phyloP scores from a whole-genome alignment of 2,329 filamentous ascomycete species.

The Ophiobolus disseminans region DNA sequence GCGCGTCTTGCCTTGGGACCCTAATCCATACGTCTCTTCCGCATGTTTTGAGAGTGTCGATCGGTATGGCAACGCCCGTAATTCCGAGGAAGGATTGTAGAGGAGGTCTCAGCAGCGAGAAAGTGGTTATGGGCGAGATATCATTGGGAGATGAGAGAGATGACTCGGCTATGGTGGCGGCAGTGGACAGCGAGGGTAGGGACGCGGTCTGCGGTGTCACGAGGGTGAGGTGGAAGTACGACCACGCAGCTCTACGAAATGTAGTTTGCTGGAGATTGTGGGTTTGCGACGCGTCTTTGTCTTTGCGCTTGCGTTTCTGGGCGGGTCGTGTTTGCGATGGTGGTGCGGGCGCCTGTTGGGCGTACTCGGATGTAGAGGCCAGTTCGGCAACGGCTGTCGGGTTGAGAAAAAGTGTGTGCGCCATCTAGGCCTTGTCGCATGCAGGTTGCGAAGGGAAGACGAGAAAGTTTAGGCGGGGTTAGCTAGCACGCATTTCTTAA shows the following conservation, averaged over 20 bases:
- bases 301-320: conserved; percentile 23
- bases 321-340: not conserved
- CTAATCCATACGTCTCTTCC: conserved; percentile 32
- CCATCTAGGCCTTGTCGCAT: too few relatives aligned
- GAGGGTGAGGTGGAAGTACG: conserved; percentile 54
- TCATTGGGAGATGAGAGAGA: not conserved
- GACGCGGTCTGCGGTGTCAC: conserved; percentile 19
- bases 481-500: conserved; percentile 27
- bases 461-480: conserved; percentile 32
- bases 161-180: not conserved
- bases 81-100: conserved; percentile 74
- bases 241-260: conserved; percentile 48
- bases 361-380: not conserved
- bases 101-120: conserved; percentile 68
- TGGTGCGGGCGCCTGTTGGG: not conserved
- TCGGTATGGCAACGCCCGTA: conserved; percentile 69
- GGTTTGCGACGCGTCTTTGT: conserved; percentile 9
- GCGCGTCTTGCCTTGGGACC: conserved; percentile 35
- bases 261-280: conserved; percentile 47
- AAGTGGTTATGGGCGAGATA: conserved; percentile 66
- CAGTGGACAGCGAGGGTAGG: not conserved
- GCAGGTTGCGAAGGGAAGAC: too few relatives aligned
- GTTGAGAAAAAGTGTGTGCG: too few relatives aligned
- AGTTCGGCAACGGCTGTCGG: too few relatives aligned
- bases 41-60: conserved; percentile 70